A percentile compares a stretch with the other conserved stretches of the same genome.
Evolutionary conservation across 2,329 filamentous ascomycete species (phyloP).

Genomic region (Clonostachys chloroleuca): DNA sequence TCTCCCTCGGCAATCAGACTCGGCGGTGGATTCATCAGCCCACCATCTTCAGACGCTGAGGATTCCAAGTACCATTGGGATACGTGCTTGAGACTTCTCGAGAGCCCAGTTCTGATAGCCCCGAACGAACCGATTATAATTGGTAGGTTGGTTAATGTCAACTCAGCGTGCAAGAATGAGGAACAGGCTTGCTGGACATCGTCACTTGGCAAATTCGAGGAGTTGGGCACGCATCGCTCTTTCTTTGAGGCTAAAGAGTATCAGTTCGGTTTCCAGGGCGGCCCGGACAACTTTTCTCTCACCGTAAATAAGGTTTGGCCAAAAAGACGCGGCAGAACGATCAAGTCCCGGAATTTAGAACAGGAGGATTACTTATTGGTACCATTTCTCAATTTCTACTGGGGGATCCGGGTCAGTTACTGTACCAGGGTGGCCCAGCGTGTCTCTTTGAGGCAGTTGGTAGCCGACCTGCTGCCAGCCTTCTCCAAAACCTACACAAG

Average conservation of each 20-base stretch:
- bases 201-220: not conserved
- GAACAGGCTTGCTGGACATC: not conserved
- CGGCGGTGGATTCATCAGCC: not conserved
- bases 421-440: not conserved
- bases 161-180: not conserved
- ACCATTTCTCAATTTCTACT: not conserved
- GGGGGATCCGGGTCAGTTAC: not conserved
- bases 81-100: not conserved
- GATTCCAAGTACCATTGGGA: not conserved
- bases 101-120: not conserved
- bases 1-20: not conserved
- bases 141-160: not conserved
- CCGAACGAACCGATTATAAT: not conserved
- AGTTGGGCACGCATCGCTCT: not conserved
- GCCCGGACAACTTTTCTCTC: not conserved
- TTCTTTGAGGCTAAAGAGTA: not conserved
- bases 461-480: not conserved
- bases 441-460: not conserved
- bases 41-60: not conserved
- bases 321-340: not conserved
- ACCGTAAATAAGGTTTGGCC: not conserved
- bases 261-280: not conserved
- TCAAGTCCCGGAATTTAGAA: not conserved
- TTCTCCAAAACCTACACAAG: not conserved
- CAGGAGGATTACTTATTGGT: not conserved